Conservation (phyloP, 192 early-diverging fungal genomes). For the Mortierella antarctica region DNA sequence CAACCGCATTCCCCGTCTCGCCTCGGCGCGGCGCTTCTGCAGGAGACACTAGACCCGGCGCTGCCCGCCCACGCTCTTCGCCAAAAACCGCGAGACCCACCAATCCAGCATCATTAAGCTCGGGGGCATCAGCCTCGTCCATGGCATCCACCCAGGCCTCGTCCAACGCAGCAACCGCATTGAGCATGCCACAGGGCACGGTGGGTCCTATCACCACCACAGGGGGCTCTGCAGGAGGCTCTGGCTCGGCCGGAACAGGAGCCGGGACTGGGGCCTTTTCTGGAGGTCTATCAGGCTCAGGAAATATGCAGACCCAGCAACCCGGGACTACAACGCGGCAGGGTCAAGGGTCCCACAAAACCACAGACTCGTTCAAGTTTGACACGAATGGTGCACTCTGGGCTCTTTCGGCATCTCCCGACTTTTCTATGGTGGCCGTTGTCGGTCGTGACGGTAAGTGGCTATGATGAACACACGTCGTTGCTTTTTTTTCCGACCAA, state of each 20-base stretch:
- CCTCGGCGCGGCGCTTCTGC: constrained; percentile 21
- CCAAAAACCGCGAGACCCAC: constrained; percentile 20
- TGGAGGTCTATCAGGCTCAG: not conserved
- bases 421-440: constrained; percentile 68
- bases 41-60: not conserved
- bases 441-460: constrained; percentile 75
- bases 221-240: constrained; percentile 1
- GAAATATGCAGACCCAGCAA: constrained; percentile 6
- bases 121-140: not conserved
- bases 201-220: not conserved
- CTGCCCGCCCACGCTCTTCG: constrained; percentile 25
- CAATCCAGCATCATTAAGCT: not conserved
- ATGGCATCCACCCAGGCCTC: not conserved
- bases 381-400: constrained; percentile 55
- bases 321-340: not conserved
- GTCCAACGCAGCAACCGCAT: not conserved
- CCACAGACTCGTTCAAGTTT: constrained; percentile 21
- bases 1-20: constrained; percentile 39
- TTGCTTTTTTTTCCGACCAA: not conserved
- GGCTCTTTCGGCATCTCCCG: constrained; percentile 72
- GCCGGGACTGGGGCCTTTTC: not conserved
- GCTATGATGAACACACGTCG: not conserved
- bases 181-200: not conserved
- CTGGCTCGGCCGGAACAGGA: not conserved
- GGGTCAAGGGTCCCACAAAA: not conserved